phyloP scores from a whole-genome alignment of 2,329 filamentous ascomycete species.

The Canariomyces notabilis region DNA sequence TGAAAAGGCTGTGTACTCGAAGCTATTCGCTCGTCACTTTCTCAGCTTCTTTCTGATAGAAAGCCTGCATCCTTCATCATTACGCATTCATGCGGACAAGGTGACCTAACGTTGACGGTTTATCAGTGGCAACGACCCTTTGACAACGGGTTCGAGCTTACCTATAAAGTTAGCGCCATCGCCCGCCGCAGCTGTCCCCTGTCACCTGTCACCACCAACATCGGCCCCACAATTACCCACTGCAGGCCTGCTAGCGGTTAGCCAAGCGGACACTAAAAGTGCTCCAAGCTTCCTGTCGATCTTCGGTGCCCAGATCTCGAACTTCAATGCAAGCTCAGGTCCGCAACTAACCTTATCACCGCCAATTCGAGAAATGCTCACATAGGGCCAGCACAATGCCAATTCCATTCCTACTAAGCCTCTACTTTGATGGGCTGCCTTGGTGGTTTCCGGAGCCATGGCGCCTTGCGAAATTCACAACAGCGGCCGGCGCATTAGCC shows the following conservation, averaged over 20 bases:
- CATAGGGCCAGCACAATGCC: conserved; percentile 39
- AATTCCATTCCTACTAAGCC: conserved; percentile 45
- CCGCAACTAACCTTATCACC: too few species aligned
- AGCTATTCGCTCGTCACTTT: too few species aligned
- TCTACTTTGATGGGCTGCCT: conserved; percentile 46
- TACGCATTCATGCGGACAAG: not conserved
- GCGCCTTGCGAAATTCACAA: conserved; percentile 37
- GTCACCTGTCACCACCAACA: not conserved
- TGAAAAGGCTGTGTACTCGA: too few species aligned
- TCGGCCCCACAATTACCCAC: conserved; percentile 3
- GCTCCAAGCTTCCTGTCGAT: not conserved
- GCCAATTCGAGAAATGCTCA: not conserved
- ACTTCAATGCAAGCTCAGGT: not conserved
- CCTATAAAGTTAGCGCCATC: too few species aligned
- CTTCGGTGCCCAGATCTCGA: too few species aligned
- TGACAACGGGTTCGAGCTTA: too few species aligned
- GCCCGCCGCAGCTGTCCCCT: conserved; percentile 4
- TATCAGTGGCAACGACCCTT: not conserved
- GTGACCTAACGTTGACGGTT: too few species aligned
- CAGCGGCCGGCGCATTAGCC: conserved; percentile 36
- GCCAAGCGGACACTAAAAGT: too few species aligned
- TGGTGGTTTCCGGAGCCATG: conserved; percentile 42
- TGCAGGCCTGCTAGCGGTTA: too few species aligned
- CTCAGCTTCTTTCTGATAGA: not conserved
- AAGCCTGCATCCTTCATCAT: not conserved